Percentiles rank a stretch among this genome's conserved stretches.
These are phyloP conservation scores for Capillidium heterosporum DNA, from an alignment of 371 early-diverging fungal genomes.

Conservation along the genomic window DNA sequence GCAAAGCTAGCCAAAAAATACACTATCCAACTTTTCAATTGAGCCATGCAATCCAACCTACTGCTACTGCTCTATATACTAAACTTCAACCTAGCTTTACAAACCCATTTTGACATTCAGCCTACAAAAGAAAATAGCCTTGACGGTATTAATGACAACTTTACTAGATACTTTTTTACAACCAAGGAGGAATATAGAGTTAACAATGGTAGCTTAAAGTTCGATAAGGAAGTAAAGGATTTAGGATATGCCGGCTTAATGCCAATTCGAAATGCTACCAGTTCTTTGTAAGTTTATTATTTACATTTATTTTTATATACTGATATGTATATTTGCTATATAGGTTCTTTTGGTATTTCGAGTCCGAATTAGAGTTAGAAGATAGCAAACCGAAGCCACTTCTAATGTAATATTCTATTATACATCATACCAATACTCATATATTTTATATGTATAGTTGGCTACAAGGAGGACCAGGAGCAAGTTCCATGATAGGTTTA, in stretches of 20 bases:
- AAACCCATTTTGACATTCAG: too few relatives aligned
- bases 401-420: conserved; percentile 7
- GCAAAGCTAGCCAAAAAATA: too few relatives aligned
- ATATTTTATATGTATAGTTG: conserved; percentile 12
- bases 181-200: neutral
- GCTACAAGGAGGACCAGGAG: conserved; percentile 49
- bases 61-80: too few relatives aligned
- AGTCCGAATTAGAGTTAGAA: conserved; percentile 25
- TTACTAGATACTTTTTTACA: too few relatives aligned
- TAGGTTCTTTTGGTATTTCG: conserved; percentile 49
- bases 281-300: too few relatives aligned
- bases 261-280: neutral
- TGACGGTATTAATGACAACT: too few relatives aligned
- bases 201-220: neutral
- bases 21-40: too few relatives aligned
- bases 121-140: too few relatives aligned
- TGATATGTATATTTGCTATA: too few relatives aligned
- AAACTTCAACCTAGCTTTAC: too few relatives aligned
- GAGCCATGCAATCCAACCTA: too few relatives aligned
- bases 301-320: too few relatives aligned
- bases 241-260: neutral
- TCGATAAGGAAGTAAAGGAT: neutral
- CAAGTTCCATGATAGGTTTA: conserved; percentile 36
- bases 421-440: neutral
- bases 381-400: conserved; percentile 24